Evolutionary conservation across 2,329 filamentous ascomycete species (phyloP), one percentile per base, ranked within the genome.

Genomic region (Cryphonectria naterciae): DNA sequence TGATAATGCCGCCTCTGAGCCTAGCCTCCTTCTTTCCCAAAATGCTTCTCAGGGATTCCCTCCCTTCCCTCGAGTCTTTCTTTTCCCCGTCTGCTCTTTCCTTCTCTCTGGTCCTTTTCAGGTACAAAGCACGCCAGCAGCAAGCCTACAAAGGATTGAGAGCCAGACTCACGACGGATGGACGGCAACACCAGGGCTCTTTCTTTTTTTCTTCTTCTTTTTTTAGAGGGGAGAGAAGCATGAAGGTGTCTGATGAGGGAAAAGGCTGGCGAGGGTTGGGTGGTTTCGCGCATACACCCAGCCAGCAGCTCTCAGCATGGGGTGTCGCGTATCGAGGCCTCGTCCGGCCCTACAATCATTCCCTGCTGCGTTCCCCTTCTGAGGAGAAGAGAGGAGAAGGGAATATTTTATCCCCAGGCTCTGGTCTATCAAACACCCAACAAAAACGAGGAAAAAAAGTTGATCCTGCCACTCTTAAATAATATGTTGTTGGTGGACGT

Each of bases 1-100:
- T 64, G 61, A 64, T 46, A 39, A 46, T 64, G 61, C 61, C 37
- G 61, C 39, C 61, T 39, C 6, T 28, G 54, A 58, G 54, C 15
- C 28, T 58, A 58, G 54, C 54, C 54, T 58, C 54, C 25, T 17
- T 32, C 54, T 58, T 32, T 32, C 54, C 54, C 46, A 49, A 32
- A 2, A 58, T 32, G 54, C 54, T 35, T 35, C 52, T 15, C 25
- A 6, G 28, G 54, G 25, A 28, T 58, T 32, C 54, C 54, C 54
- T 32, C 54, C 54, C 54, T 58, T 58, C 52, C 10, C 52, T 56
- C 52, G 54, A 58, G 28, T 56, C 11, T 25, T 22, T 32, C 8
- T 7, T 49, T 49, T 8, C 22, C 46, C 17, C n/a, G 22, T 49
- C 43, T 49, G 43, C 43, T 49, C 43, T 15, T 17, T 43, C 41